Conservation (phyloP, 2,329 filamentous ascomycete species). For the Alternaria tenuissima region DNA sequence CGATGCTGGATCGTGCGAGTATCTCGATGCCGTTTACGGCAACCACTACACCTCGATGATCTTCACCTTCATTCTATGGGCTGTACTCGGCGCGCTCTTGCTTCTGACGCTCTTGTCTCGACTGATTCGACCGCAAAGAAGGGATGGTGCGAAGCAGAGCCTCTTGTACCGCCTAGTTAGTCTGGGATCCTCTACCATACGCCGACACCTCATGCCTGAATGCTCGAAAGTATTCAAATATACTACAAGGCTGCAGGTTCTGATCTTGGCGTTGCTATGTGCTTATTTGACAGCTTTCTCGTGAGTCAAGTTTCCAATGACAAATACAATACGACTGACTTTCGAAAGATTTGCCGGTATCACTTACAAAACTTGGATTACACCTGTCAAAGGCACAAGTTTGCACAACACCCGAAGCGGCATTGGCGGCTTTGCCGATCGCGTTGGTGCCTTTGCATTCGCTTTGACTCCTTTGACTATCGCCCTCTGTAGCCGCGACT, state of each 20-base stretch:
- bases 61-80: constrained; percentile 14
- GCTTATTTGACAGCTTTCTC: constrained; percentile 12
- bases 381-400: constrained; percentile 7
- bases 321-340: background rate
- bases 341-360: constrained; percentile 5
- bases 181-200: background rate
- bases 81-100: constrained; percentile 7
- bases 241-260: constrained; percentile 10
- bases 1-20: constrained; percentile 10
- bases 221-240: constrained; percentile 6
- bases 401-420: constrained; percentile 13
- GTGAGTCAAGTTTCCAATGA: background rate
- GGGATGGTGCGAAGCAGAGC: constrained; percentile 7
- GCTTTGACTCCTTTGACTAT: constrained; percentile 12
- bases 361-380: constrained; percentile 15
- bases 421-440: background rate
- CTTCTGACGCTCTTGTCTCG: constrained; percentile 7
- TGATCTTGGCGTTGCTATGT: constrained; percentile 12
- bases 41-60: constrained; percentile 13
- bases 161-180: constrained; percentile 9
- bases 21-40: constrained; percentile 12
- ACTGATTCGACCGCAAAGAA: constrained; percentile 3
- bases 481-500: constrained; percentile 12
- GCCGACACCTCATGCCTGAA: background rate
- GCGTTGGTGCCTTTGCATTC: constrained; percentile 7